Evolutionary conservation across 2,329 filamentous ascomycete species (phyloP).

Genomic region (Hymenoscyphus scutula): DNA sequence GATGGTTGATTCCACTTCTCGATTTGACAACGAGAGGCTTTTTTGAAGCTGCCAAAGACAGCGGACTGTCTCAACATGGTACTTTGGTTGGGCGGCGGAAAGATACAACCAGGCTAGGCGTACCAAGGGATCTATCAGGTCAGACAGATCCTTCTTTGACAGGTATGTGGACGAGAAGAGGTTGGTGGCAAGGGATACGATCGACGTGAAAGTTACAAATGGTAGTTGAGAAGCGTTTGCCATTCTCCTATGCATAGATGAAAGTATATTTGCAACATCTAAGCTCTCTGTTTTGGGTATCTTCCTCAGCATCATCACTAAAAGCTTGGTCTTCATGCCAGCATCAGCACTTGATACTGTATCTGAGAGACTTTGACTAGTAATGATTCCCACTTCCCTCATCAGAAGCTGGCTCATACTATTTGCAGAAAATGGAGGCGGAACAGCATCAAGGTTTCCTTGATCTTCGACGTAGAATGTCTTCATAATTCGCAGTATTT

Average conservation of each 20-base stretch:
- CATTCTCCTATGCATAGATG: slow-evolving; percentile 51
- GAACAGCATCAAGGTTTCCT: slow-evolving; percentile 62
- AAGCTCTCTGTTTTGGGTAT: slow-evolving; percentile 45
- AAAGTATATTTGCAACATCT: slow-evolving; percentile 48
- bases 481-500: slow-evolving; percentile 59
- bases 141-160: slow-evolving; percentile 51
- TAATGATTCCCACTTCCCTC: slow-evolving; percentile 54
- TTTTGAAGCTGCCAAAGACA: slow-evolving; percentile 83
- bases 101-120: slow-evolving; percentile 75
- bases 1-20: slow-evolving; percentile 78
- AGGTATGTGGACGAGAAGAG: slow-evolving; percentile 55
- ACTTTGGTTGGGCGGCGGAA: slow-evolving; percentile 80
- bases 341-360: slow-evolving; percentile 46
- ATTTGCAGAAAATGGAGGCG: slow-evolving; percentile 56
- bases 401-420: slow-evolving; percentile 62
- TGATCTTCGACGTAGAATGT: slow-evolving; percentile 69
- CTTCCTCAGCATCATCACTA: slow-evolving; percentile 58
- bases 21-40: slow-evolving; percentile 62
- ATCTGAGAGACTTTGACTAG: slow-evolving; percentile 47
- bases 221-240: slow-evolving; percentile 40
- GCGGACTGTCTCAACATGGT: slow-evolving; percentile 88
- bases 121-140: slow-evolving; percentile 67
- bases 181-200: slow-evolving; percentile 56
- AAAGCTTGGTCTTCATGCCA: slow-evolving; percentile 56
- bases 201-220: slow-evolving; percentile 57